phyloP scores from a whole-genome alignment of 495 filamentous ascomycete species.

The Glonium stellatum region DNA sequence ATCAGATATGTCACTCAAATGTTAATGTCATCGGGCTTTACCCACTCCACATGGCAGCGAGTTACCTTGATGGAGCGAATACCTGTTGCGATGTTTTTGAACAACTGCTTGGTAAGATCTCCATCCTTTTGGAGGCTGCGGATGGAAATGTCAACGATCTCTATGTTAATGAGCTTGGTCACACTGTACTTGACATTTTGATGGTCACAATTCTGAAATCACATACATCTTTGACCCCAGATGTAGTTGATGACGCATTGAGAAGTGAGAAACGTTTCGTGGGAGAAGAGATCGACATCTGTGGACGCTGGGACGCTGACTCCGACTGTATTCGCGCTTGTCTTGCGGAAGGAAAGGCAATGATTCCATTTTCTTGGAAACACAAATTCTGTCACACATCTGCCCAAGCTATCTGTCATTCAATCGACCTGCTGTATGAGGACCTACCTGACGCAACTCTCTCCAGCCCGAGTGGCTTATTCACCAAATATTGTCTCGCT shows the following conservation, averaged over 20 bases:
- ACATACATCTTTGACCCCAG: conserved; percentile 33
- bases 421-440: conserved; percentile 3
- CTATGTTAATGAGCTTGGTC: conserved; percentile 33
- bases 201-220: conserved; percentile 39
- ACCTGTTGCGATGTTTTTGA: conserved; percentile 37
- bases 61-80: conserved; percentile 37
- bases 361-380: conserved; percentile 12
- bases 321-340: conserved; percentile 3
- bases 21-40: conserved; percentile 26
- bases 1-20: neutral
- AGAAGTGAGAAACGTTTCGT: neutral
- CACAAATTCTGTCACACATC: conserved; percentile 25
- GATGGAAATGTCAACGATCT: conserved; percentile 6
- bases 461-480: conserved; percentile 4
- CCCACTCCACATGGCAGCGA: conserved; percentile 39
- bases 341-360: neutral
- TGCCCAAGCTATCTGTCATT: conserved; percentile 14
- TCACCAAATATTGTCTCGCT: conserved; percentile 8
- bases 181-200: conserved; percentile 41
- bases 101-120: neutral
- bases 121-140: too few species aligned
- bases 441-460: neutral
- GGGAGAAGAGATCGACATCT: conserved; percentile 19
- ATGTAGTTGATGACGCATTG: conserved; percentile 23
- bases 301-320: conserved; percentile 21